Evolutionary conservation across 257 asterid species (phyloP).

Genomic region (Solanum medicagineum): DNA sequence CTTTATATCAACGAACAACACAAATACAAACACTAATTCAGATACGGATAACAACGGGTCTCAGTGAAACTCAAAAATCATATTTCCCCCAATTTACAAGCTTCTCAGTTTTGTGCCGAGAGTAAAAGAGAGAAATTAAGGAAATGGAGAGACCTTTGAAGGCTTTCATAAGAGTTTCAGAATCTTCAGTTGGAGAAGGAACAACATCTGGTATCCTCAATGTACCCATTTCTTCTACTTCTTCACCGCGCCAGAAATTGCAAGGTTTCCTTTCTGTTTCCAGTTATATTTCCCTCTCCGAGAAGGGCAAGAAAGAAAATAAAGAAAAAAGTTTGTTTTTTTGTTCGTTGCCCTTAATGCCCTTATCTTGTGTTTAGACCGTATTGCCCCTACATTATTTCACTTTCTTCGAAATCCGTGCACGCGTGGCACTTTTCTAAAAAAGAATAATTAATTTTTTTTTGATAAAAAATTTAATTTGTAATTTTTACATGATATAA

Average conservation of each 20-base stretch:
- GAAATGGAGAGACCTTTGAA: conserved; percentile 30
- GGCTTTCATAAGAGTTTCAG: conserved; percentile 37
- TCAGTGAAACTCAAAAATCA: background rate
- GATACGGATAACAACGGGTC: background rate
- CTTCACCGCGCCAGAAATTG: background rate
- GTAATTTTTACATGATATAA: too few species aligned
- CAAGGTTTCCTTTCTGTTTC: background rate
- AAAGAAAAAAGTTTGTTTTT: background rate
- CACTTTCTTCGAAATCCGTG: background rate
- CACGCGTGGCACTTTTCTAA: background rate
- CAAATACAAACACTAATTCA: background rate
- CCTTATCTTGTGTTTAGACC: background rate
- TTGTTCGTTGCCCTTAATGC: background rate
- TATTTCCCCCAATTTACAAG: background rate
- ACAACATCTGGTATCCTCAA: conserved; percentile 33
- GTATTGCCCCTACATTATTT: background rate
- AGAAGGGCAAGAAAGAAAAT: background rate
- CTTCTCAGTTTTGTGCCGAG: background rate
- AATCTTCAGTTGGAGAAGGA: conserved; percentile 63
- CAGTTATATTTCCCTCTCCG: background rate
- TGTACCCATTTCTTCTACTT: conserved; percentile 33
- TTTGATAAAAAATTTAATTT: too few species aligned
- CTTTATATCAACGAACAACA: background rate
- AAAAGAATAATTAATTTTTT: too few species aligned
- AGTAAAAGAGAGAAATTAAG: background rate